Evolutionary conservation across 345 rosid genomes (phyloP).

Genomic region (Mangifera indica): DNA sequence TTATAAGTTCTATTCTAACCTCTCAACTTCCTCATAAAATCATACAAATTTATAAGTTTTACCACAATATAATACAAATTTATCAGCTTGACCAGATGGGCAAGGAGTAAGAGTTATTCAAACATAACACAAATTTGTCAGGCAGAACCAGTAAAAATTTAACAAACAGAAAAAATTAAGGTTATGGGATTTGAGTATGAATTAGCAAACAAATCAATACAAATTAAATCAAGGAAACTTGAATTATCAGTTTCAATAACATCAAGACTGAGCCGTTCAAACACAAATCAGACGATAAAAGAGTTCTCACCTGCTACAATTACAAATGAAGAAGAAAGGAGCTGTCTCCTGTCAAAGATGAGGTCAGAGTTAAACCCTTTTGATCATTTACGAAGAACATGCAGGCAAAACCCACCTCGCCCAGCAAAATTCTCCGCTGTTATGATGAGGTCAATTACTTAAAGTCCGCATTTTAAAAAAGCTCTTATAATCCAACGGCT

Average conservation of each 20-base stretch:
- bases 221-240: background rate
- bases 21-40: too few species aligned
- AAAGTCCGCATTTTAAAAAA: too few species aligned
- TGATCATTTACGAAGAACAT: background rate
- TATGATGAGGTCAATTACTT: too few species aligned
- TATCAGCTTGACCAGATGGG: background rate
- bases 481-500: conserved; percentile 22
- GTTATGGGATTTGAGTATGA: background rate
- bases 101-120: background rate
- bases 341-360: background rate
- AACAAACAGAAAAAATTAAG: background rate
- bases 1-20: too few species aligned
- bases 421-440: background rate
- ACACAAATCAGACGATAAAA: background rate
- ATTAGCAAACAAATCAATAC: background rate
- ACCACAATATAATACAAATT: background rate
- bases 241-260: background rate
- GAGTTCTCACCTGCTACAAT: background rate
- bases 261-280: background rate
- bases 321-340: background rate
- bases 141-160: background rate
- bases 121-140: background rate
- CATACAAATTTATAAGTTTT: background rate
- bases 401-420: background rate
- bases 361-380: background rate